A percentile compares a stretch with the other conserved stretches of the same genome.
Conservation (phyloP, 352 stramenopile genomes). For the Globisporangium nagaii region DNA sequence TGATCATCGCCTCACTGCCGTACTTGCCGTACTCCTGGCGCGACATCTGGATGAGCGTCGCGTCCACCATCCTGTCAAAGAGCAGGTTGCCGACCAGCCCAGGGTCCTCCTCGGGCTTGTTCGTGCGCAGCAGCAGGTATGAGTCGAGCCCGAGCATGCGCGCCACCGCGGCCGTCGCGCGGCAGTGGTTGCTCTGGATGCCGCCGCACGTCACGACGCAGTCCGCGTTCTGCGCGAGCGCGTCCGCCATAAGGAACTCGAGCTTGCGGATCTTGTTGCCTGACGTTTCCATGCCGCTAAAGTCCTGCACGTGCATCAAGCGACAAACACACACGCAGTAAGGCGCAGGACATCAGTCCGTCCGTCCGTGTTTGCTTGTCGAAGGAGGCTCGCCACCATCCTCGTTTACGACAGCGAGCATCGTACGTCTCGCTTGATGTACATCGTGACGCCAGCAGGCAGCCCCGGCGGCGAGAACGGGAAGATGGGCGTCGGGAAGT, state of each 20-base stretch:
- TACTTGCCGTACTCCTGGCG: conserved; percentile 75
- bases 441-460: conserved; percentile 63
- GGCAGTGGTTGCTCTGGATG: conserved; percentile 94
- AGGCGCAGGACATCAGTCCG: neutral
- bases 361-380: too few relatives aligned
- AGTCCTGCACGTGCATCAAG: conserved; percentile 35
- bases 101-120: conserved; percentile 67
- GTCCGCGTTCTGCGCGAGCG: conserved; percentile 75
- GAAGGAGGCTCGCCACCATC: too few relatives aligned
- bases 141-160: conserved; percentile 90
- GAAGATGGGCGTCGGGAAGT: conserved; percentile 81
- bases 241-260: conserved; percentile 92
- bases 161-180: conserved; percentile 71
- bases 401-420: too few relatives aligned
- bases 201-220: conserved; percentile 92
- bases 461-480: conserved; percentile 66
- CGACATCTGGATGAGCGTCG: conserved; percentile 76
- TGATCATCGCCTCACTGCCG: conserved; percentile 76
- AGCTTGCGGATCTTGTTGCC: conserved; percentile 96
- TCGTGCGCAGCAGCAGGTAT: conserved; percentile 86
- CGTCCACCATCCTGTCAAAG: conserved; percentile 70
- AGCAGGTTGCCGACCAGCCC: conserved; percentile 70
- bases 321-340: neutral
- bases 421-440: conserved; percentile 78
- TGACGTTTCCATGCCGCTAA: conserved; percentile 88